A percentile compares a stretch with the other conserved stretches of the same genome.
Conservation (phyloP, 768 basidiomycete species). For the Kwoniella sp. region DNA sequence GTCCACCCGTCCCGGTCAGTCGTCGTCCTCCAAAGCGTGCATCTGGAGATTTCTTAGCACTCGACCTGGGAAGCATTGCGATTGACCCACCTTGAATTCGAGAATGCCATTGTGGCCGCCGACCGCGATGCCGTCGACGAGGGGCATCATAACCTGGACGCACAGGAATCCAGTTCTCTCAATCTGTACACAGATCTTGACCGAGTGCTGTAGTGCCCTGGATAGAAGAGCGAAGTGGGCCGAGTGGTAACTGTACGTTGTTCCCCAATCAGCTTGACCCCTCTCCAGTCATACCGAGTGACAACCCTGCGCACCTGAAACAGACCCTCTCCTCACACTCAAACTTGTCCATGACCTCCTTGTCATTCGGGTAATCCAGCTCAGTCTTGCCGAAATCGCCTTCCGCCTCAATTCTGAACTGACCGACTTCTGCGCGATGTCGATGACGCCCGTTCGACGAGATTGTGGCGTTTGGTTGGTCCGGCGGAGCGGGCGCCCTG, state of each 20-base stretch:
- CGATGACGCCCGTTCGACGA: conserved; percentile 16
- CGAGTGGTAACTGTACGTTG: conserved; percentile 66
- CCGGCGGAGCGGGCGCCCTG: conserved; percentile 4
- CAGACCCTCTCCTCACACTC: conserved; percentile 66
- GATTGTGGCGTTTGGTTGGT: conserved; percentile 16
- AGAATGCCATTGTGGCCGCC: conserved; percentile 63
- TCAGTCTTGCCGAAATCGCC: conserved; percentile 83
- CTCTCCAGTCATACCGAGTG: not conserved
- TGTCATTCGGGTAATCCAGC: conserved; percentile 96
- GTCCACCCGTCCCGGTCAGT: conserved; percentile 9
- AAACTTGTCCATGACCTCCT: conserved; percentile 83
- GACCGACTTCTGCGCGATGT: conserved; percentile 55
- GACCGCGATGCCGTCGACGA: conserved; percentile 51
- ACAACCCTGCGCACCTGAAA: conserved; percentile 63
- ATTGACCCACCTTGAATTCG: conserved; percentile 71
- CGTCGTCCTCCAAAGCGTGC: conserved; percentile 36
- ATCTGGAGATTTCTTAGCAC: conserved; percentile 29
- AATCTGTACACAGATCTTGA: conserved; percentile 83
- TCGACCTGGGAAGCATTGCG: not conserved
- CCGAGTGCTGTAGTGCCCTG: conserved; percentile 73
- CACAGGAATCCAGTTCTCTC: conserved; percentile 76
- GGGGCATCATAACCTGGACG: conserved; percentile 81
- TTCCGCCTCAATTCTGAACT: conserved; percentile 72
- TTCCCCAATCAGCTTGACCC: not conserved
- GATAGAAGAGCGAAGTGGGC: conserved; percentile 67